Base-by-base conservation (phyloP, 257 asterid genomes). In the Primulina eburnea region DNA sequence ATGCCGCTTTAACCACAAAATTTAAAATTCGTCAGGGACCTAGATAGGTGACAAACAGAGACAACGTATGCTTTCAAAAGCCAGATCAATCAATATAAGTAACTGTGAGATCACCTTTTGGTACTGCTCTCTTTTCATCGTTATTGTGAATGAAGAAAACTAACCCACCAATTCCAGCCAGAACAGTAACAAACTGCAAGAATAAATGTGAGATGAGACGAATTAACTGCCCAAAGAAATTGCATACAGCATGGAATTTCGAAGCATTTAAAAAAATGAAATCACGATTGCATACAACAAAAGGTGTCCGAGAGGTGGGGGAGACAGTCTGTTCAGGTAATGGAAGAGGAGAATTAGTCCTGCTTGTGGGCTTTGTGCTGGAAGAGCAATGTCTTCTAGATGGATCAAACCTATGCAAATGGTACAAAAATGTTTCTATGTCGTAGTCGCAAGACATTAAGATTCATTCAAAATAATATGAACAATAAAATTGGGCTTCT, bases 71-170 rank as follows among this genome's bases (percentile, higher is more conserved):
- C 59, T 47, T n/a, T 62, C 53, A 60, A 37, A n/a, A 52, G 5
- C 64, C 28, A 37, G 47, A 43, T 5, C 38, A 58, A 63, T 11
- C 21, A 61, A 62, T 14, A 18, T 32, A 59, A 71, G 16, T 24
- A 38, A 34, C 11, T 62, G 32, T 21, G 16, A 71, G 32, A 66
- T 68, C 68, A 90, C 99, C 99, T 91, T 89, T 94, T 29, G 84
- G 85, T 68, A 91, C 84, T 37, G 89, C 97, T 83, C 99, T 85
- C 83, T 73, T 84, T 81, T 94, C 96, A 85, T 94, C 99, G 38
- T 89, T 94, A 73, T 80, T 75, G 79, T 88, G 97, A 64, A 94
- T 75, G 76, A 87, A 73, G 58, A 65, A 79, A 70, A 64, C 75
- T 76, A 88, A 69, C 60, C 97, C 96, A 74, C 95, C 84, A 78